Conservation (phyloP, 1,284 basidiomycete genomes). For the Malassezia slooffiae region DNA sequence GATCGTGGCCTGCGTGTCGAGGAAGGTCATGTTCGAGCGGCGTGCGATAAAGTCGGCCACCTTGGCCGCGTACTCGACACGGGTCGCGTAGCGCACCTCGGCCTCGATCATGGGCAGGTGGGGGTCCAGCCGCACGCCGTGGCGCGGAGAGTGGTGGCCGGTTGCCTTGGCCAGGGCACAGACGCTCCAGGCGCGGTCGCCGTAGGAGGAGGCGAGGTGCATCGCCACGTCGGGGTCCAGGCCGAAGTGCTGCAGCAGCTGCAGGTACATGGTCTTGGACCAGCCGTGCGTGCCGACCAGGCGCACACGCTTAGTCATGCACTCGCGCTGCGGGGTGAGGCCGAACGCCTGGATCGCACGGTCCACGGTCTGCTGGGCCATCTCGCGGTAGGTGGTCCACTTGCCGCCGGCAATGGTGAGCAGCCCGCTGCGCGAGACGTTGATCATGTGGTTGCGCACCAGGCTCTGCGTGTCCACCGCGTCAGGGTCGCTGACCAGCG, state of each 20-base stretch:
- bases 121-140: constrained; percentile 65
- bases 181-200: constrained; percentile 91
- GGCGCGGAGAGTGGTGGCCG: constrained; percentile 68
- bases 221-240: constrained; percentile 83
- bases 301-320: constrained; percentile 69
- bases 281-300: constrained; percentile 89
- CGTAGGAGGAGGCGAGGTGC: constrained; percentile 85
- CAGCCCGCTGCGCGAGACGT: constrained; percentile 68
- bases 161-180: constrained; percentile 70
- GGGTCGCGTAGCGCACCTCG: constrained; percentile 79
- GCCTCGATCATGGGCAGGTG: constrained; percentile 85
- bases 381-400: constrained; percentile 90
- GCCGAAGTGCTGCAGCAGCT: constrained; percentile 72
- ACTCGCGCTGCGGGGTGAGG: constrained; percentile 54
- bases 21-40: constrained; percentile 78
- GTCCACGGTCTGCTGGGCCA: constrained; percentile 93
- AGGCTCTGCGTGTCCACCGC: constrained; percentile 73
- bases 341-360: constrained; percentile 69
- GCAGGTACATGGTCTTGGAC: constrained; percentile 93
- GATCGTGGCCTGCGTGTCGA: constrained; percentile 77
- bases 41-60: constrained; percentile 86
- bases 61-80: constrained; percentile 80
- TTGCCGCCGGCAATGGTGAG: constrained; percentile 94
- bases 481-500: constrained; percentile 73
- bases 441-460: constrained; percentile 88